Evolutionary conservation across 2,329 filamentous ascomycete genomes (phyloP), one percentile per base, ranked within the genome.

Genomic region (Talaromyces sp.): DNA sequence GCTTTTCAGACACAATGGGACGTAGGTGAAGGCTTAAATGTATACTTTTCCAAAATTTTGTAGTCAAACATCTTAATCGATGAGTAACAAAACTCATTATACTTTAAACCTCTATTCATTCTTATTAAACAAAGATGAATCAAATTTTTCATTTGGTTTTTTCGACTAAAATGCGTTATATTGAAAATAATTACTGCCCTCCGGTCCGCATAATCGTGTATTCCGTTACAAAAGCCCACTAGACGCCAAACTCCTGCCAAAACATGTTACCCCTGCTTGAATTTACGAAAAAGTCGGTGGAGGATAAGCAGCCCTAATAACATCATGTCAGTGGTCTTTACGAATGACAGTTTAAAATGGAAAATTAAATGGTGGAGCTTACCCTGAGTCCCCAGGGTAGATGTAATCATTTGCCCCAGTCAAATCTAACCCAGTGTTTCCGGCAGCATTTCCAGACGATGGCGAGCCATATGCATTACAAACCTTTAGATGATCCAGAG

Each of bases 381-480:
- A 63, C 62, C 62, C 62, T 36, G 27, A 52, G 15, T 63, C 62
- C 17, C 62, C 62, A 30, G 39, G 28, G 49, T 58, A 58, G n/a
- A 63, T 59, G 36, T 58, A 59, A 49, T 60, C 32, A 33, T 63
- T 63, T 27, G 39, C 58, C 42, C 58, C 62, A 5, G 19, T 13
- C 22, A 63, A 39, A 44, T 63, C 42, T 33, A 32, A 13, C 2
- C 62, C 62, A 3, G 39, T 2, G 19, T 64, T 64, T 55, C 60
- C 60, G 33, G 68, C 68, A 0, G 69, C 69, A 22, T 71, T 71
- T 2, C 69, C 69, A 9, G 59, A 63, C 6, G 30, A 56, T 4
- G 61, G 66, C 17, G 62, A 54, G 3, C 66, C 67, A 42, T 71
- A 72, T 15, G 66, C 63, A 13, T 64, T 63, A 39, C 70, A 72